Base-by-base conservation (phyloP, 2,329 filamentous ascomycete genomes). In the Penicillium sp. region DNA sequence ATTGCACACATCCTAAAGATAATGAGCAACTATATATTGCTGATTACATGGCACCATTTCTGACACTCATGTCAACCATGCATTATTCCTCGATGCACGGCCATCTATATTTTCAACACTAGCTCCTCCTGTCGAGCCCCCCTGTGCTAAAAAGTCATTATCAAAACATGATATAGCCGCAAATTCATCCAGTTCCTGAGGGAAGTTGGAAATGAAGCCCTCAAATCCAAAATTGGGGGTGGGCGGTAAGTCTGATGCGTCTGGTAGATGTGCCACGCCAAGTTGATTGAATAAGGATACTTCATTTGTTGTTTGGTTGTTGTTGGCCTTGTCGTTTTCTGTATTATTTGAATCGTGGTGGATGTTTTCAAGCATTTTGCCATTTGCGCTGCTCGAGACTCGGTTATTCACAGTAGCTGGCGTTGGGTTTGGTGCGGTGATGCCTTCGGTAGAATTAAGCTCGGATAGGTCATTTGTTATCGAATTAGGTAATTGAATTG, bases 101-200 rank as follows among this genome's bases (percentile, higher is more conserved):
- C 8, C 30, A 35, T 35, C 30, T 11, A 35, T 14, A 16, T 35
- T 35, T 35, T 35, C 30, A 14, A 35, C 30, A 16, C 12, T 35
- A 35, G 14, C 30, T 38, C 12, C 8, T 6, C 24, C 42, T 14
- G 50, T 18, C 16, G 50, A 30, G 18, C 33, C 28, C 12, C 20
- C 46, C 11, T 53, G 56, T n/a, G 45, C 51, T 23, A 58, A 40
- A 33, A 47, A 47, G 12, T 74, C 71, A 2, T 65, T 59, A 49
- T 74, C 71, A 55, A 74, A 74, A 52, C 69, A 72, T 3, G 71
- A 71, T 60, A 74, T 73, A 1, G 71, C 71, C 16, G 68, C 72
- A 23, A 74, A 74, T 47, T 74, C 71, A 46, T 68, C 71, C 46
- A 74, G 53, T 51, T 74, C 71, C 56, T 74, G 71, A 2, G 71